These are phyloP conservation scores for Aphanomyces euteiches DNA, from an alignment of 352 stramenopile genomes.

Conservation along the genomic window DNA sequence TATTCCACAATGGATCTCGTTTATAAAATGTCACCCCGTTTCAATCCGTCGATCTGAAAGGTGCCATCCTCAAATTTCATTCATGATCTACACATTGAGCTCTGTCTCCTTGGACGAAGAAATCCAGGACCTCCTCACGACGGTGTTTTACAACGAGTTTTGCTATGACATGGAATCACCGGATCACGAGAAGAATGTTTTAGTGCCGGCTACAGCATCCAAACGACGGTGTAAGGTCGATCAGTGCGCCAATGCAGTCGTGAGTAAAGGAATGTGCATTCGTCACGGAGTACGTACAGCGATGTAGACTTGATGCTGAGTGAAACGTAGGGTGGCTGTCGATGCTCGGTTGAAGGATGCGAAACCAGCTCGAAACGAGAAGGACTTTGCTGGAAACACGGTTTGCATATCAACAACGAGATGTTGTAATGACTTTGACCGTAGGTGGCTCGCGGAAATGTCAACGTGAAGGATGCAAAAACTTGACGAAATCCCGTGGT, in stretches of 20 bases:
- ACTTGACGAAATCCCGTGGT: slow-evolving; percentile 69
- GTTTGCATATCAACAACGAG: not conserved
- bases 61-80: no score
- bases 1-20: no score
- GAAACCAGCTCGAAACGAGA: not conserved
- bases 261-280: not conserved
- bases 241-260: not conserved
- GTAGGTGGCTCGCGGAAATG: slow-evolving; percentile 70
- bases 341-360: not conserved
- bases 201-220: no score
- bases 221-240: no score
- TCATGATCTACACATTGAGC: no score
- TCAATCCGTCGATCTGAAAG: no score
- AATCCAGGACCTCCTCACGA: not conserved
- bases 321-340: not conserved
- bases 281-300: not conserved
- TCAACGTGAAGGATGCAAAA: slow-evolving; percentile 54
- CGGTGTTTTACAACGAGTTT: not conserved
- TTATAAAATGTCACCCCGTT: no score
- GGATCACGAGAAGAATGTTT: not conserved
- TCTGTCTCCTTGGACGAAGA: not conserved
- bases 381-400: slow-evolving; percentile 9
- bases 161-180: not conserved
- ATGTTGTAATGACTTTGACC: slow-evolving; percentile 25
- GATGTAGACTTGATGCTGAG: not conserved